A percentile compares a stretch with the other conserved stretches of the same genome.
Evolutionary conservation across 2,329 filamentous ascomycete genomes (phyloP).

Genomic region (Fusarium nematophilum): DNA sequence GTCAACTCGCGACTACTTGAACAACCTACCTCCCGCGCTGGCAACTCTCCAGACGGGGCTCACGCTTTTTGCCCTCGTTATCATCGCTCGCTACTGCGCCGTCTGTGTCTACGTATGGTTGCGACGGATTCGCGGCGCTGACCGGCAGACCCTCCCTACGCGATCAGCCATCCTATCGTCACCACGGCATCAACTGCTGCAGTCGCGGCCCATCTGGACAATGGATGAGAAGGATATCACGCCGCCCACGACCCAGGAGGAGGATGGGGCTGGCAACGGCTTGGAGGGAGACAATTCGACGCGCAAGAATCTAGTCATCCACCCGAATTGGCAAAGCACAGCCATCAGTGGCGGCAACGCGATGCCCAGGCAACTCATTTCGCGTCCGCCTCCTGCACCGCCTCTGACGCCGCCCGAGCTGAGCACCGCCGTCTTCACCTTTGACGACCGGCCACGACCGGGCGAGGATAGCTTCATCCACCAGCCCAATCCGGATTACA

Average conservation of each 20-base stretch:
- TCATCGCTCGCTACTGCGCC: slow-evolving; percentile 49
- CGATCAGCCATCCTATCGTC: slow-evolving; percentile 28
- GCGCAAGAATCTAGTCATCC: slow-evolving; percentile 39
- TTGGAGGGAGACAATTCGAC: slow-evolving; percentile 21
- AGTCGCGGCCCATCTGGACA: slow-evolving; percentile 35
- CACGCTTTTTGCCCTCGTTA: slow-evolving; percentile 50
- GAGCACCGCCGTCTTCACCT: slow-evolving; percentile 55
- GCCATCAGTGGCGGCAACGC: slow-evolving; percentile 38
- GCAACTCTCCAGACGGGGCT: slow-evolving; percentile 45
- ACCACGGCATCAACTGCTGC: slow-evolving; percentile 33
- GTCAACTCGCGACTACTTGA: slow-evolving; percentile 46
- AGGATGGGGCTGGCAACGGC: slow-evolving; percentile 8
- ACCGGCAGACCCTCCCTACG: slow-evolving; percentile 35
- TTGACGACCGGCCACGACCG: slow-evolving; percentile 51
- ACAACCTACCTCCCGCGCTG: slow-evolving; percentile 45
- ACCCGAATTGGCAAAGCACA: slow-evolving; percentile 41
- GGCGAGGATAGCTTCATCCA: slow-evolving; percentile 55
- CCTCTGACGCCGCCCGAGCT: slow-evolving; percentile 62
- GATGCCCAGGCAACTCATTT: slow-evolving; percentile 47
- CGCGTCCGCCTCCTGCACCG: slow-evolving; percentile 57
- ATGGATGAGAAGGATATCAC: slow-evolving; percentile 44
- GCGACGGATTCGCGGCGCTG: slow-evolving; percentile 39
- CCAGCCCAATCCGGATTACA: slow-evolving; percentile 63
- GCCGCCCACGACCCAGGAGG: slow-evolving; percentile 10
- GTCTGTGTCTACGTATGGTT: slow-evolving; percentile 43